Evolutionary conservation across 306 rosid species (phyloP).

Genomic region (Casuarina cunninghamiana): DNA sequence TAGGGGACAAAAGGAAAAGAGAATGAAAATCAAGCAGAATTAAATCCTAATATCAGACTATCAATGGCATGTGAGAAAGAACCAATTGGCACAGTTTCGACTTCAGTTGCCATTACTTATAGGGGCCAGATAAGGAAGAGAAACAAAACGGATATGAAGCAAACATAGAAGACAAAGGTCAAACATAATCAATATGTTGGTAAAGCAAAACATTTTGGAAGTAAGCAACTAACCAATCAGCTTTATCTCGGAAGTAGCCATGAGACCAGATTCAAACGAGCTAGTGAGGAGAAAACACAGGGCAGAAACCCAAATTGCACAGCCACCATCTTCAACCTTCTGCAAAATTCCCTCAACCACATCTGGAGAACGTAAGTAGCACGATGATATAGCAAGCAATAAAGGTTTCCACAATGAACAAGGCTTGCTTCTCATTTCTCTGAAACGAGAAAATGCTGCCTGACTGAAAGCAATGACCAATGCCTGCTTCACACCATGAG

Average conservation of each 20-base stretch:
- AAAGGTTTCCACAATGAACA: slow-evolving; percentile 78
- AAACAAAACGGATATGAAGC: neutral
- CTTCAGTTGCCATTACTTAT: neutral
- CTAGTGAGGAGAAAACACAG: slow-evolving; percentile 49
- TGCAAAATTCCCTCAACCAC: slow-evolving; percentile 65
- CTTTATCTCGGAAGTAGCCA: slow-evolving; percentile 67
- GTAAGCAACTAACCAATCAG: slow-evolving; percentile 53
- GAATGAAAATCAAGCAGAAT: neutral
- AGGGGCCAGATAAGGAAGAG: neutral
- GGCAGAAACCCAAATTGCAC: slow-evolving; percentile 69
- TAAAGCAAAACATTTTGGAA: slow-evolving; percentile 23
- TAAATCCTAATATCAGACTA: neutral
- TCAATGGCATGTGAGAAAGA: neutral
- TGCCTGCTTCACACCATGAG: slow-evolving; percentile 64
- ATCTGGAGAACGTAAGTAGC: slow-evolving; percentile 83
- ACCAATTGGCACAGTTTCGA: neutral
- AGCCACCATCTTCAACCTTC: slow-evolving; percentile 57
- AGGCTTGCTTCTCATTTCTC: slow-evolving; percentile 50
- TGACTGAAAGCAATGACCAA: slow-evolving; percentile 55
- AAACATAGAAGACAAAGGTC: slow-evolving; percentile 5
- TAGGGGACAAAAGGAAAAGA: neutral
- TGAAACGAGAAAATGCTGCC: slow-evolving; percentile 60
- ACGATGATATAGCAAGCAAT: slow-evolving; percentile 74
- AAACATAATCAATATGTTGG: slow-evolving; percentile 6
- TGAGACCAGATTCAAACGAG: slow-evolving; percentile 58